These are phyloP conservation scores for Trichomonas vaginalis DNA, from an alignment of 208 protist genomes.

Conservation along the genomic window DNA sequence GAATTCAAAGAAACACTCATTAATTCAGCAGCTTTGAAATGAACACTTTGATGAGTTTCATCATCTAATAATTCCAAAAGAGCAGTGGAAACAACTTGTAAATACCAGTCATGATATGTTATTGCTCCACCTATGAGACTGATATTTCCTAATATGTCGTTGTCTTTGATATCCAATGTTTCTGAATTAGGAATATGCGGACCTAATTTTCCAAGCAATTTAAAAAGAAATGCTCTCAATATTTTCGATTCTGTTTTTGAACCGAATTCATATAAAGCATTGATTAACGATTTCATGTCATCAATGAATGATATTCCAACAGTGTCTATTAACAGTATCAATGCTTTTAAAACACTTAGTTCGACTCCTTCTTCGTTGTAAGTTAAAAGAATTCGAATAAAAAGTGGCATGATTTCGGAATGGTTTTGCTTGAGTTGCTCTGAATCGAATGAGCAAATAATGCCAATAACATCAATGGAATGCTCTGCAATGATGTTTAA, in stretches of 20 bases:
- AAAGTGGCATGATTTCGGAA: not conserved
- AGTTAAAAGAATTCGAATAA: not conserved
- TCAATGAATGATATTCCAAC: not conserved
- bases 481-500: not conserved
- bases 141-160: not conserved
- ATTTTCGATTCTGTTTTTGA: not conserved
- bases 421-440: not conserved
- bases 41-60: not conserved
- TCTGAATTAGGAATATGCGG: not conserved
- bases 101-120: not conserved
- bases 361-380: not conserved
- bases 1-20: not conserved
- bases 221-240: not conserved
- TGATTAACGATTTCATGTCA: not conserved
- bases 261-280: not conserved
- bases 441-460: not conserved
- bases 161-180: not conserved
- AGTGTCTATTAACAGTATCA: not conserved
- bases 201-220: not conserved
- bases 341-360: not conserved
- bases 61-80: not conserved
- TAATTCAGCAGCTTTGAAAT: not conserved
- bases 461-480: not conserved
- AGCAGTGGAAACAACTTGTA: not conserved
- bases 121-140: not conserved